phyloP scores from a whole-genome alignment of 805 yeast species.

The Vanderwaltozyma yarrowii region DNA sequence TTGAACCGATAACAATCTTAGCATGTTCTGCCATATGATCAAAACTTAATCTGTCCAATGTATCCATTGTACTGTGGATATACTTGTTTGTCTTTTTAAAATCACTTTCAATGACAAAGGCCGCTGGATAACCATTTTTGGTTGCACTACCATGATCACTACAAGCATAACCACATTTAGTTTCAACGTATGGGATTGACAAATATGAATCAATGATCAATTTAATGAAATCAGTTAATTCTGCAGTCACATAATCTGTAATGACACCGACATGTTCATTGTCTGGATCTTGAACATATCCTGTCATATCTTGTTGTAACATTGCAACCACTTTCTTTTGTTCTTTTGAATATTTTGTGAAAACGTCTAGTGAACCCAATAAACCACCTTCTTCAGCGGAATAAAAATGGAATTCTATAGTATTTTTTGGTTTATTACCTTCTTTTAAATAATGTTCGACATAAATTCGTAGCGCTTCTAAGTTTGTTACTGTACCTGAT shows the following conservation, averaged over 20 bases:
- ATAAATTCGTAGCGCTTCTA: constrained; percentile 65
- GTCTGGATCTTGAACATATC: constrained; percentile 50
- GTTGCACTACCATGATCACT: constrained; percentile 86
- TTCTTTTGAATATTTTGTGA: constrained; percentile 37
- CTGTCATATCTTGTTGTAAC: constrained; percentile 95
- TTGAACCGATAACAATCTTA: constrained; percentile 63
- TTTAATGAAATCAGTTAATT: constrained; percentile 52
- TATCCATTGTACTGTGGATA: constrained; percentile 72
- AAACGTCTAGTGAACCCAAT: constrained; percentile 75
- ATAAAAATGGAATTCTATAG: constrained; percentile 88
- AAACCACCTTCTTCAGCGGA: constrained; percentile 93
- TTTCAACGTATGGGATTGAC: constrained; percentile 58
- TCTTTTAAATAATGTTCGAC: constrained; percentile 22
- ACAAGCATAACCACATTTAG: constrained; percentile 85
- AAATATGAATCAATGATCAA: constrained; percentile 52
- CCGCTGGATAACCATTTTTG: constrained; percentile 73
- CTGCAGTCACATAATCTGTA: constrained; percentile 51
- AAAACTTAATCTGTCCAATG: constrained; percentile 68
- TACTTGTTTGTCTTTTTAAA: constrained; percentile 53
- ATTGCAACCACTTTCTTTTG: constrained; percentile 56
- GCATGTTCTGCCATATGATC: constrained; percentile 74
- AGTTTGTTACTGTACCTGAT: constrained; percentile 68
- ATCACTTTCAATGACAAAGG: constrained; percentile 72
- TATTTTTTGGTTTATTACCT: constrained; percentile 48
- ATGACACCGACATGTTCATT: constrained; percentile 67